Conservation (phyloP, 768 basidiomycete species). For the Collybiopsis luxurians region DNA sequence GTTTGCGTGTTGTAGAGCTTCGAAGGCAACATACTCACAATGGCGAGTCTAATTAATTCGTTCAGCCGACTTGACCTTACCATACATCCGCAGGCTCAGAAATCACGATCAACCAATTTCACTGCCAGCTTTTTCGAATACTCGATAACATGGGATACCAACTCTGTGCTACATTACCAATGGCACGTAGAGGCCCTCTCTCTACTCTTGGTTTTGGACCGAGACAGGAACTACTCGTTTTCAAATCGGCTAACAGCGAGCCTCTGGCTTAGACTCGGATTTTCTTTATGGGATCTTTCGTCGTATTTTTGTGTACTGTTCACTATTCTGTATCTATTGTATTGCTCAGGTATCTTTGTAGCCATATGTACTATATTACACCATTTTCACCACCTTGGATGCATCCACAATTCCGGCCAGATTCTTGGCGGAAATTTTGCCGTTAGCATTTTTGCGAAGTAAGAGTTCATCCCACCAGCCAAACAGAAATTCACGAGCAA, state of each 20-base stretch:
- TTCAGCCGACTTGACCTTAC: neutral
- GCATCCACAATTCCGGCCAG: constrained; percentile 68
- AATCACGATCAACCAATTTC: constrained; percentile 2
- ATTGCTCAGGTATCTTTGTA: neutral
- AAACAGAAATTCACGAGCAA: constrained; percentile 94
- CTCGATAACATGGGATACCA: constrained; percentile 36
- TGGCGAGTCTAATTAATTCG: neutral
- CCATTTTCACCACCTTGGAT: constrained; percentile 70
- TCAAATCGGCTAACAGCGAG: constrained; percentile 39
- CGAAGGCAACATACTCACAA: neutral
- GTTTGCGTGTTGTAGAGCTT: neutral
- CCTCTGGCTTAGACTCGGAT: constrained; percentile 1
- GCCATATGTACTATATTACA: constrained; percentile 30
- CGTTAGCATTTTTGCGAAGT: constrained; percentile 51
- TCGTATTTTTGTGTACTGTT: neutral
- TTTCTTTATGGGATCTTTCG: constrained; percentile 2
- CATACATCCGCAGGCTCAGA: neutral
- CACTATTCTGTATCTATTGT: too few relatives aligned
- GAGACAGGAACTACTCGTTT: constrained; percentile 63
- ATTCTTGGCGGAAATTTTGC: constrained; percentile 61
- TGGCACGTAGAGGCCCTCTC: constrained; percentile 46
- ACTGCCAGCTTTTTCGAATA: neutral
- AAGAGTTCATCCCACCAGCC: constrained; percentile 97
- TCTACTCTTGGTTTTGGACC: constrained; percentile 30
- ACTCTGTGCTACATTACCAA: constrained; percentile 65